Base-by-base conservation (phyloP, 148 eudicot genomes). In the Camellia granthamiana region DNA sequence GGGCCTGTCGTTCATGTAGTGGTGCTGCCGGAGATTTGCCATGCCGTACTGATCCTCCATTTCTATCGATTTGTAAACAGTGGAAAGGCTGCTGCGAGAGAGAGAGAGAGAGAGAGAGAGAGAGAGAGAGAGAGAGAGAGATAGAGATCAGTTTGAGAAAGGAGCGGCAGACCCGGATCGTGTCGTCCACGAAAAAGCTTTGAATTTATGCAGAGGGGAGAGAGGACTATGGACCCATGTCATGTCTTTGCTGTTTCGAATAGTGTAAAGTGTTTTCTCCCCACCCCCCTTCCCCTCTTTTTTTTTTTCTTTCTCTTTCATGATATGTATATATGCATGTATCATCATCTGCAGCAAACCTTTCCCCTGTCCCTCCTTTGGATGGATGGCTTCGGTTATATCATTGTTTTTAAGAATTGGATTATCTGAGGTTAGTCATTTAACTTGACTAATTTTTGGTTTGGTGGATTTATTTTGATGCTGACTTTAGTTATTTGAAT, bases 131-230 rank as follows among this genome's bases (percentile, higher is more conserved):
- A 67, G 69, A 59, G 63, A 56, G 16, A 61, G 59, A 52, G 84
- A 83, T 69, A 78, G 52, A 49, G 52, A 49, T 5, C 6, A 49
- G 52, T 5, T 7, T 18, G 21, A 54, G 83, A 81, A 69, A 74
- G 85, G 72, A 62, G 89, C 87, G 90, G 79, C 86, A 83, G 90
- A 85, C 76, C 76, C 88, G 90, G 90, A 87, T 85, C 86, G 86
- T 87, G 90, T 84, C 80, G 77, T 85, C 60, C 67, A 81, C 63
- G 81, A 81, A 82, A 84, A 79, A 71, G 80, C 81, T 82, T 80
- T 84, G 78, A 84, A 84, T 82, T 80, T 83, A 83, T 76, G 78
- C 68, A 81, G 78, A 79, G 38, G 38, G 38, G 38, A 30, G 38
- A 30, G 38, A 30, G 79, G 82, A 83, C 84, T 52, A 81, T 72